Evolutionary conservation across 148 eudicot genomes (phyloP).

Genomic region (Camellia granthamiana): DNA sequence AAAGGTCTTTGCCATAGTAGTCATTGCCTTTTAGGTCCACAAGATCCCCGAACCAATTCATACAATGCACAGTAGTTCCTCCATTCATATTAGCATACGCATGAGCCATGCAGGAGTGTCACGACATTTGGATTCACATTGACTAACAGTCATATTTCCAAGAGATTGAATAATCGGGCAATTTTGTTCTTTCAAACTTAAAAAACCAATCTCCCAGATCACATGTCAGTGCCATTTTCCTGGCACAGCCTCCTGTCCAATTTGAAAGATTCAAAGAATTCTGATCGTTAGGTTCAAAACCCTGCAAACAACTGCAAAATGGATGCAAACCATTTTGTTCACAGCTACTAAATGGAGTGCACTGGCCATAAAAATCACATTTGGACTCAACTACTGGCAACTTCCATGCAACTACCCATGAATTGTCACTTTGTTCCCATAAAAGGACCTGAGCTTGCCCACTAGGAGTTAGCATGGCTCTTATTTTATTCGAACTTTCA

Average conservation of each 20-base stretch:
- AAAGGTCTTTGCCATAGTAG: neutral
- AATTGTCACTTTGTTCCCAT: neutral
- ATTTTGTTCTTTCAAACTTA: neutral
- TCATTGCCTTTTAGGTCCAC: neutral
- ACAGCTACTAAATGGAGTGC: neutral
- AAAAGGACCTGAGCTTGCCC: neutral
- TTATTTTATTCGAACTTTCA: too few relatives aligned
- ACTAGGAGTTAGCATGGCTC: too few relatives aligned
- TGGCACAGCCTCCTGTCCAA: neutral
- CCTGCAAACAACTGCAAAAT: neutral
- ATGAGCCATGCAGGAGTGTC: neutral
- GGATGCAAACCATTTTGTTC: neutral
- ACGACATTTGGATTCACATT: slow-evolving; percentile 3
- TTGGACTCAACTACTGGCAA: neutral
- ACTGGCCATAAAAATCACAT: slow-evolving; percentile 1
- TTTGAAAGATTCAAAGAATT: neutral
- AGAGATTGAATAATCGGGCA: neutral
- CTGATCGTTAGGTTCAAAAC: neutral
- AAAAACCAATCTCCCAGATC: neutral
- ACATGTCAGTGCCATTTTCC: neutral
- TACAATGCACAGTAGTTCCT: neutral
- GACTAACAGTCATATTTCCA: neutral
- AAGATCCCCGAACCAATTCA: neutral
- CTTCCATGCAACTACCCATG: neutral
- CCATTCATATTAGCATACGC: neutral